Evolutionary conservation across 306 rosid genomes (phyloP).

Genomic region (Ceratonia siliqua): DNA sequence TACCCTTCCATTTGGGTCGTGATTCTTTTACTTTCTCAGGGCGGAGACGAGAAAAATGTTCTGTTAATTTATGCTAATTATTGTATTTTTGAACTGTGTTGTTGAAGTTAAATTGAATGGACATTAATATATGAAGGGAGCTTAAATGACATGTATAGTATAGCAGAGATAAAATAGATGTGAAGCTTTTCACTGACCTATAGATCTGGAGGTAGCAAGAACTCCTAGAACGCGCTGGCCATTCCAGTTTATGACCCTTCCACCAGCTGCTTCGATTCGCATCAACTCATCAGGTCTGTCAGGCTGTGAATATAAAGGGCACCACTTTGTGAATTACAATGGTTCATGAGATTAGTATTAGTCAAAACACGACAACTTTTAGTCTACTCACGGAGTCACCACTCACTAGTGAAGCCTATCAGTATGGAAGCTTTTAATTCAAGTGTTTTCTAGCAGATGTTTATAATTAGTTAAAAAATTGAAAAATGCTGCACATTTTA

Average conservation of each 20-base stretch:
- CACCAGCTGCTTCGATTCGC: slow-evolving; percentile 96
- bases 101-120: too few relatives aligned
- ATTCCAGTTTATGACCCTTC: slow-evolving; percentile 87
- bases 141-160: too few relatives aligned
- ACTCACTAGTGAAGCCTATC: neutral
- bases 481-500: neutral
- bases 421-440: neutral
- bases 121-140: too few relatives aligned
- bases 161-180: neutral
- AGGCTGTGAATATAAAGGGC: slow-evolving; percentile 53
- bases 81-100: neutral
- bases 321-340: neutral
- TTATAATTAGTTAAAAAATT: neutral
- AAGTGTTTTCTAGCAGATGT: neutral
- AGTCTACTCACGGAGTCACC: too few relatives aligned
- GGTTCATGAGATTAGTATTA: neutral
- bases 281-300: slow-evolving; percentile 75
- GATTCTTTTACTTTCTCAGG: slow-evolving; percentile 1
- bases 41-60: neutral
- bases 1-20: neutral
- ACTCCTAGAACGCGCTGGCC: slow-evolving; percentile 93
- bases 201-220: slow-evolving; percentile 90
- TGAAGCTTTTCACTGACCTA: slow-evolving; percentile 50
- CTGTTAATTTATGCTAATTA: too few relatives aligned
- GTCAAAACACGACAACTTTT: neutral